Base-by-base conservation (phyloP, 1,139 yeast genomes). In the Taphrina confusa region DNA sequence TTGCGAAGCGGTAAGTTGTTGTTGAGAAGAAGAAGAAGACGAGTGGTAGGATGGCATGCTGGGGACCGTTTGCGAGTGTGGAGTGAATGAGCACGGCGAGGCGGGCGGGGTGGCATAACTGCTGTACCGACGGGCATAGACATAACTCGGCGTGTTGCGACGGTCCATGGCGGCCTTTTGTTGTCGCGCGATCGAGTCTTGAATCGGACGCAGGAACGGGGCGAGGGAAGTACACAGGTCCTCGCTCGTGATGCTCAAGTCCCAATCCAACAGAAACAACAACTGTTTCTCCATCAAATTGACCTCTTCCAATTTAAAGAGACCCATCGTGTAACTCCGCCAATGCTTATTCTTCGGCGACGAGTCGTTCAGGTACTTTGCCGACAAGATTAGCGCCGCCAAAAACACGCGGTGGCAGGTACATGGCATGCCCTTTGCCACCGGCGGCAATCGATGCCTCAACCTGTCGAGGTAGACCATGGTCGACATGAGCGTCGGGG, bases 311-410 rank as follows among this genome's bases (percentile, higher is more conserved):
- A 87, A 75, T 25, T 83, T 72, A 66, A 92, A 80, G 61, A 92
- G 76, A 0, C 96, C 96, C 71, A 85, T 83, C 12, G 97, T 89
- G 76, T 90, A 91, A 63, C 82, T 80, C 14, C 95, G 85, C 98
- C 98, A 92, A 76, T 91, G 96, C 74, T 86, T 90, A 75, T 92
- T 92, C 72, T 91, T 80, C 55, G 97, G 98, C 16, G 94, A 84
- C 2, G 95, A 85, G 75, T 92, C 98, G 73, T 92, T 92, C 65
- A 91, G 80, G 65, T 84, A 84, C 75, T 92, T 92, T 23, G 97
- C 96, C 39, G 95, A 87, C 64, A 92, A 76, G 58, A 92, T 87
- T 64, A 92, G 78, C 46, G 96, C 82, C 0, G 96, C 95, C 61
- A 92, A 76, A 67, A 92, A 91, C 63, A 92, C 87, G 64, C 97